These are phyloP conservation scores for Monosporozyma aerobia DNA, from an alignment of 805 yeast species.

Conservation along the genomic window DNA sequence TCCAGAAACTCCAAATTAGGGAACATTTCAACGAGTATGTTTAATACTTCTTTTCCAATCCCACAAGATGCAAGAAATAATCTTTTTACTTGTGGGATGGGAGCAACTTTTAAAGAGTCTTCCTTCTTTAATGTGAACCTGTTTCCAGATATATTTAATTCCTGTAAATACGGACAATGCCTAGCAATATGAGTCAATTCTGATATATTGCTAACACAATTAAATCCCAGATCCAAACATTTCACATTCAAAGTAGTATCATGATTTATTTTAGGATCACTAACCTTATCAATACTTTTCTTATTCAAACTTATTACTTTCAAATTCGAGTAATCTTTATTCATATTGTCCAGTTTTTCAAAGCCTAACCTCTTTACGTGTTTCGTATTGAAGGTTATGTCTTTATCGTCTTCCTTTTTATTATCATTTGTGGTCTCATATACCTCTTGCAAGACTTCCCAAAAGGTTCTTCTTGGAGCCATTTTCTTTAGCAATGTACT, in stretches of 20 bases:
- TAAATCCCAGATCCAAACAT: conserved; percentile 50
- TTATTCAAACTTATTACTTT: conserved; percentile 38
- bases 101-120: neutral
- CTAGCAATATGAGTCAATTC: conserved; percentile 23
- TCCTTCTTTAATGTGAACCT: conserved; percentile 4
- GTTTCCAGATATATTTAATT: conserved; percentile 18
- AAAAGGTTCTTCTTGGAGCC: conserved; percentile 31
- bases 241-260: conserved; percentile 17
- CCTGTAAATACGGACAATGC: conserved; percentile 7
- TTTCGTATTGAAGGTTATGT: conserved; percentile 45
- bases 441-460: conserved; percentile 40
- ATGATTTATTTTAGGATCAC: neutral
- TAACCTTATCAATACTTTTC: neutral
- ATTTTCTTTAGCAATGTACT: conserved; percentile 21
- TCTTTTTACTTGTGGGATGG: conserved; percentile 5
- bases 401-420: conserved; percentile 16
- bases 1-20: conserved; percentile 28
- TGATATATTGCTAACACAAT: conserved; percentile 41
- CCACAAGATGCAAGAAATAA: conserved; percentile 23
- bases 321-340: conserved; percentile 39
- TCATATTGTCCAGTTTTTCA: conserved; percentile 42
- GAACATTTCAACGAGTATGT: conserved; percentile 20
- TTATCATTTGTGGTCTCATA: conserved; percentile 35
- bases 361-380: conserved; percentile 57
- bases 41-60: conserved; percentile 4